A percentile compares a stretch with the other conserved stretches of the same genome.
Conservation (phyloP, 2,329 filamentous ascomycete species). For the Alternaria ethzedia region DNA sequence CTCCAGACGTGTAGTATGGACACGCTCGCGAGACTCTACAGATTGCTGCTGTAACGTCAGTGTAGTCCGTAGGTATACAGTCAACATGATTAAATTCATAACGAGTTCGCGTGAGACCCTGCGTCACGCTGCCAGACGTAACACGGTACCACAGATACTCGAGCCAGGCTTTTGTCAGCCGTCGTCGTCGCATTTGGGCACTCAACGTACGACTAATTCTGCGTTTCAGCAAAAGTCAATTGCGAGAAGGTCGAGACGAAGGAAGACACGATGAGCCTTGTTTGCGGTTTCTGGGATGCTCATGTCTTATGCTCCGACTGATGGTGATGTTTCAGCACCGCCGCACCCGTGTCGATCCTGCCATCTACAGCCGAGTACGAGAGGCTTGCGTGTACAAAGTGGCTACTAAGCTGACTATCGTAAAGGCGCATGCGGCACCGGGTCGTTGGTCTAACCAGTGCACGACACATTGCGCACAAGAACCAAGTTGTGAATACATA, state of each 20-base stretch:
- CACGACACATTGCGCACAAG: not conserved
- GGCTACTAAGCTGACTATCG: not conserved
- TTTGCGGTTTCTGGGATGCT: not conserved
- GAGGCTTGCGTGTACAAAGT: constrained; percentile 12
- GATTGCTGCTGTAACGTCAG: not conserved
- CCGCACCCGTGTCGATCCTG: constrained; percentile 1
- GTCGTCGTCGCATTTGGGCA: not conserved
- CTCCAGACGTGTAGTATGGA: not conserved
- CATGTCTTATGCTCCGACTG: not conserved
- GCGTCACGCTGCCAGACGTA: constrained; percentile 1
- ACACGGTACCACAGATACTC: not conserved
- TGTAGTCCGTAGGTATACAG: not conserved
- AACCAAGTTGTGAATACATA: not conserved
- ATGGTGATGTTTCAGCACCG: not conserved
- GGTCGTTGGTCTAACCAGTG: not conserved
- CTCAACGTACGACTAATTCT: not conserved
- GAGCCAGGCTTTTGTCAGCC: not conserved
- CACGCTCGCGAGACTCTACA: not conserved
- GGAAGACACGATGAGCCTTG: not conserved
- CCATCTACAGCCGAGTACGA: constrained; percentile 7
- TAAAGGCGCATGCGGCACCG: not conserved
- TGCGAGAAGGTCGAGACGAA: not conserved
- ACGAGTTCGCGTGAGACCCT: not conserved
- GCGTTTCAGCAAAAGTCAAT: not conserved
- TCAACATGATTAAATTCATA: not conserved